Conservation (phyloP, 108 stramenopile genomes). For the Schizochytrium sp. region DNA sequence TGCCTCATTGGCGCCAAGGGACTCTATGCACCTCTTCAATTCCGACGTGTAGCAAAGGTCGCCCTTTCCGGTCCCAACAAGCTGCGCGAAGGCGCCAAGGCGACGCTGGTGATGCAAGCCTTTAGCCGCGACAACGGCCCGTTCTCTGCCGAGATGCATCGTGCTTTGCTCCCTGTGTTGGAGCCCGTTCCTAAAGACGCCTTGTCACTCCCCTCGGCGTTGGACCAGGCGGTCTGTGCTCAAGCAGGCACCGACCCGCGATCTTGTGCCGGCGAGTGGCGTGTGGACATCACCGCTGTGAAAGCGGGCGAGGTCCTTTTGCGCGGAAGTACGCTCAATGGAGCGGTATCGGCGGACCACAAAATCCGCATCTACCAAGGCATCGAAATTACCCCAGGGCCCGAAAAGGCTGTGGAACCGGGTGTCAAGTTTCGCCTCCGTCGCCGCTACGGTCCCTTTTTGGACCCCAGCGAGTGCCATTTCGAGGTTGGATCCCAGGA, state of each 20-base stretch:
- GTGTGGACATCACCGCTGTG: not conserved
- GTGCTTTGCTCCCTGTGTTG: not conserved
- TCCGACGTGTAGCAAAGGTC: not conserved
- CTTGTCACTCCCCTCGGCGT: not conserved
- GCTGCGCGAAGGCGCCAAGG: constrained; percentile 1
- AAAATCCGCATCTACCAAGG: not conserved
- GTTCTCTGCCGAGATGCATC: not conserved
- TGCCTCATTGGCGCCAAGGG: not conserved
- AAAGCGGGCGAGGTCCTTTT: not conserved
- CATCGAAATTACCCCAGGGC: not conserved
- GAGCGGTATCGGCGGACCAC: not conserved
- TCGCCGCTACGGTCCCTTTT: not conserved
- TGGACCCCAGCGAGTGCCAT: not conserved
- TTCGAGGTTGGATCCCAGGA: not conserved
- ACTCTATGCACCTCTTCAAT: not conserved
- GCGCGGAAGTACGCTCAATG: not conserved
- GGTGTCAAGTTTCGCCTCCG: not conserved
- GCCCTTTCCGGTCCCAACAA: not conserved
- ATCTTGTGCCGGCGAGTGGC: not conserved
- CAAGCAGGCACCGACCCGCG: not conserved
- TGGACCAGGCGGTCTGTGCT: not conserved
- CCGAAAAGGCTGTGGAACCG: not conserved
- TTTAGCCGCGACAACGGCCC: not conserved
- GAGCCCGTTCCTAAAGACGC: not conserved
- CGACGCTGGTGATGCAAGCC: not conserved